Conservation (phyloP, 2,329 filamentous ascomycete genomes). For the Claviceps capensis region DNA sequence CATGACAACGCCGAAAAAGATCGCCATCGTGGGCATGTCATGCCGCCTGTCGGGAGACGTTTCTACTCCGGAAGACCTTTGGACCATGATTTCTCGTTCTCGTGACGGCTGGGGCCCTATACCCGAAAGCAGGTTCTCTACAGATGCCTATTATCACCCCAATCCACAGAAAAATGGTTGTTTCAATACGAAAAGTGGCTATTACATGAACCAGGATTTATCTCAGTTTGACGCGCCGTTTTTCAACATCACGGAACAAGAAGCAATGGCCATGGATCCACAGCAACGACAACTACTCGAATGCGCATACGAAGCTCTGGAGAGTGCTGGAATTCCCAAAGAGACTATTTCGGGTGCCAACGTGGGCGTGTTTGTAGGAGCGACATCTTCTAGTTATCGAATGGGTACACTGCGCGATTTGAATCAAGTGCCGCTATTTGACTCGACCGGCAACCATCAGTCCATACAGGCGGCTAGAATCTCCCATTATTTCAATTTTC, state of each 20-base stretch:
- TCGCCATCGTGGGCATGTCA: conserved; percentile 12
- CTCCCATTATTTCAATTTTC: conserved; percentile 40
- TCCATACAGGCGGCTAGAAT: conserved; percentile 41
- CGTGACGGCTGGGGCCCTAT: conserved; percentile 2
- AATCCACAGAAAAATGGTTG: conserved; percentile 26
- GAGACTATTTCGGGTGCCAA: conserved; percentile 31
- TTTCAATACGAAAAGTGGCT: conserved; percentile 20
- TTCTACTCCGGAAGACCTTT: conserved; percentile 9
- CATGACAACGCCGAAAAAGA: conserved; percentile 3
- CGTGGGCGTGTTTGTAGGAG: conserved; percentile 35
- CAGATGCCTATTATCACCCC: conserved; percentile 25
- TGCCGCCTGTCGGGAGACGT: conserved; percentile 11
- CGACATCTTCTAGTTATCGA: conserved; percentile 20
- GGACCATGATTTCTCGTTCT: conserved; percentile 6
- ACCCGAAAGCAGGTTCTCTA: not conserved
- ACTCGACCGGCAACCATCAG: conserved; percentile 34
- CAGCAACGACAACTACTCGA: conserved; percentile 39
- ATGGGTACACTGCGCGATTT: conserved; percentile 28
- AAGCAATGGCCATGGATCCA: conserved; percentile 38
- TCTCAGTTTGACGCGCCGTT: conserved; percentile 37
- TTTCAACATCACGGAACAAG: conserved; percentile 35
- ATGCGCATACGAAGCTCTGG: conserved; percentile 38
- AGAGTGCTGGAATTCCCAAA: conserved; percentile 36
- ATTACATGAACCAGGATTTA: conserved; percentile 34
- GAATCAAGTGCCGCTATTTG: conserved; percentile 35